Base-by-base conservation (phyloP, 176 grass and related monocot genomes). In the Avena eriantha region DNA sequence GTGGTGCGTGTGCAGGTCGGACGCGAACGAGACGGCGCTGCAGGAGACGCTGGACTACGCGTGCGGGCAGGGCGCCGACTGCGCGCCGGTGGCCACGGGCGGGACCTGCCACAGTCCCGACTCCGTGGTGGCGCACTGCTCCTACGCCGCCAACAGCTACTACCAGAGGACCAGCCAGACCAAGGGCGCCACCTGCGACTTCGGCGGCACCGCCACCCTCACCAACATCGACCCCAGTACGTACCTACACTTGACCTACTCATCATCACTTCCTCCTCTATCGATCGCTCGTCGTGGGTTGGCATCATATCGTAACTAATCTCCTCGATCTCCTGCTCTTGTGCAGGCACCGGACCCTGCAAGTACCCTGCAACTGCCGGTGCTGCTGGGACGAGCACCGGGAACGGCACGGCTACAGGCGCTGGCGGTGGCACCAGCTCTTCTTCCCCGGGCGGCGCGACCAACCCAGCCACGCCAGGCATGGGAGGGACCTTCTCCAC, bases 181-280 rank as follows among this genome's bases (percentile, higher is more conserved):
- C 77, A 68, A 23, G 46, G 97, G 97, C 76, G 97, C 87, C 74
- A 94, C 94, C 46, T 99, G 97, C 47, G 97, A 99, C 83, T 99
- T 99, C 72, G 94, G 94, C 7, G 80, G 72, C 58, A 97, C 94
- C 0, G 97, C 94, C 79, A 97, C 80, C 73, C 64, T 88, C 86
- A 83, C 90, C 71, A 69, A 36, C 61, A 78, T 83, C 1, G 88
- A 94, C 70, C 94, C 92, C 39, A 94, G 94, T 97, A 82, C 29
- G 76, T n/a, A 17, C 49, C 39, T 41, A 41, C 39, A 41, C 10
- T 0, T 34, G 29, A 26, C 49, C 10, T 35, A 1, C 35, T 22
- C 7, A 11, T 61, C 31, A 24, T 4, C 58, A 60, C 0, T 60
- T 14, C n/a, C 8, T 21, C 23, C 60, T 22, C 36, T n/a, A n/a